phyloP scores from a whole-genome alignment of 116 monocot species.

The Trichopus zeylanicus region DNA sequence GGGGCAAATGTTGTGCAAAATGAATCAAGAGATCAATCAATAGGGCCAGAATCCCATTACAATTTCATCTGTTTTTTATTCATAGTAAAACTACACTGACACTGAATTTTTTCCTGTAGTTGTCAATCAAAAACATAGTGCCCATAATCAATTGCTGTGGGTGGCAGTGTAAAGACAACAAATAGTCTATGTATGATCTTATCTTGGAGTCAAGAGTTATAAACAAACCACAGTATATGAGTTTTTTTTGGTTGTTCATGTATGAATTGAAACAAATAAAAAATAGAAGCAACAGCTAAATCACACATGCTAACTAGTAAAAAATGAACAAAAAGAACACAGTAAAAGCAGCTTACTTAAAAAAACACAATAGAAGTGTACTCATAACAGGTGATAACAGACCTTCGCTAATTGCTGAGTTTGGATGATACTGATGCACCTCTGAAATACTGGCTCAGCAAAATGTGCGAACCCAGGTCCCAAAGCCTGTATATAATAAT shows the following conservation, averaged over 20 bases:
- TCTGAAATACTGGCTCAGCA: constrained; percentile 86
- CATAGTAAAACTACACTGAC: too few species aligned
- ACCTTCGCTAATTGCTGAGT: constrained; percentile 89
- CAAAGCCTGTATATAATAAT: constrained; percentile 54
- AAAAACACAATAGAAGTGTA: too few species aligned
- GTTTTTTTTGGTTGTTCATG: too few species aligned
- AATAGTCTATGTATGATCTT: background rate
- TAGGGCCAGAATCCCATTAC: too few species aligned
- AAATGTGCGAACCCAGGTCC: constrained; percentile 91
- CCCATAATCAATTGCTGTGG: too few species aligned
- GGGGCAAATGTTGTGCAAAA: too few species aligned
- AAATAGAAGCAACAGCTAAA: background rate
- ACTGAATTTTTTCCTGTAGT: too few species aligned
- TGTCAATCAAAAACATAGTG: too few species aligned
- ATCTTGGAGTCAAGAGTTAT: background rate
- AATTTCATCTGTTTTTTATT: too few species aligned
- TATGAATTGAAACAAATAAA: too few species aligned
- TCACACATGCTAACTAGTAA: background rate
- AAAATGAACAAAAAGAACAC: background rate
- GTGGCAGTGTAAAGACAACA: background rate
- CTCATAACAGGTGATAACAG: background rate
- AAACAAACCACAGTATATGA: background rate
- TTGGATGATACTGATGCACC: constrained; percentile 82
- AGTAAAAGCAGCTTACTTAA: background rate
- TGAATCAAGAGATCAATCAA: too few species aligned